A percentile compares a stretch with the other conserved stretches of the same genome.
Evolutionary conservation across 2,329 filamentous ascomycete species (phyloP).

Genomic region (Trichophyton simii): DNA sequence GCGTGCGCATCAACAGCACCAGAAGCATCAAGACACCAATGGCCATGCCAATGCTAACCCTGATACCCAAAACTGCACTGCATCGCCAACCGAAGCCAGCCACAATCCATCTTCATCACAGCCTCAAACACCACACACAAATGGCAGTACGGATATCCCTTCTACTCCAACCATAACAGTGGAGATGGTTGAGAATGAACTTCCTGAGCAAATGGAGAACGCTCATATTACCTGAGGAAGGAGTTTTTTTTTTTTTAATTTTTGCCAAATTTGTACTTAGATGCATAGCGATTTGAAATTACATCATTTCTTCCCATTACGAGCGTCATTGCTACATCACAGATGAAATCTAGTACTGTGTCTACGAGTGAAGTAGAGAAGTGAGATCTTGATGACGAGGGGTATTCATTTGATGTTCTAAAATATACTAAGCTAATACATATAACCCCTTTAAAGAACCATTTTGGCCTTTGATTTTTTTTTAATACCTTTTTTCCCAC

Average conservation of each 20-base stretch:
- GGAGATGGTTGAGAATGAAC: neutral
- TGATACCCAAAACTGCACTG: neutral
- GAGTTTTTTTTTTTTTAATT: neutral
- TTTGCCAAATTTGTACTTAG: neutral
- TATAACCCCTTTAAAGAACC: neutral
- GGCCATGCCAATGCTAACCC: neutral
- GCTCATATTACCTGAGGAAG: neutral
- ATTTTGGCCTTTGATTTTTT: neutral
- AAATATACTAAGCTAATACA: neutral
- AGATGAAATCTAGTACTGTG: neutral
- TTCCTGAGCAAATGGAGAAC: neutral
- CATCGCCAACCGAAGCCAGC: neutral
- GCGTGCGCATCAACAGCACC: slow-evolving; percentile 21
- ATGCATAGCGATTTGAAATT: neutral
- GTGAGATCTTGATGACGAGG: neutral
- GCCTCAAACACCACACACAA: neutral
- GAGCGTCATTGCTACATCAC: neutral
- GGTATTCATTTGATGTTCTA: neutral
- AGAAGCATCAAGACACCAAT: slow-evolving; percentile 2
- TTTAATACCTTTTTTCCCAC: neutral
- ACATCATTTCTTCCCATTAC: neutral
- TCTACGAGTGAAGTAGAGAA: neutral
- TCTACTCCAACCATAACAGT: neutral
- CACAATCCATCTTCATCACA: neutral
- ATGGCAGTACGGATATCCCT: neutral